phyloP scores from a whole-genome alignment of 2,329 filamentous ascomycete genomes.

The Aspergillus costaricaensis region DNA sequence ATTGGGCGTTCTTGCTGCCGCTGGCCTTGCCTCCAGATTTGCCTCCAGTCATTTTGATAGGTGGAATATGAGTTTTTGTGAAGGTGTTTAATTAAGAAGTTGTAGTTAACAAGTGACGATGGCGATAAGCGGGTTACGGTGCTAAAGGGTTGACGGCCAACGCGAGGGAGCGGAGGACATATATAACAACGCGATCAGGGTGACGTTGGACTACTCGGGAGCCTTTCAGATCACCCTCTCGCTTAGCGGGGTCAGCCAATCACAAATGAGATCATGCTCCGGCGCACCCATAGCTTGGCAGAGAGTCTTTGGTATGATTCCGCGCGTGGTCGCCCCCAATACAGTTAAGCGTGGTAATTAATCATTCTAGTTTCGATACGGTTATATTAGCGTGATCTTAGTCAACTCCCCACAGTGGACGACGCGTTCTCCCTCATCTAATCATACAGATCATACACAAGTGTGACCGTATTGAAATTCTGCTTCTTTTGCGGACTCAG shows the following conservation, averaged over 20 bases:
- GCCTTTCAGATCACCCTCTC: slow-evolving; percentile 50
- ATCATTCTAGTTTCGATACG: slow-evolving; percentile 24
- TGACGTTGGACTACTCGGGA: slow-evolving; percentile 46
- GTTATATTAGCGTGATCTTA: slow-evolving; percentile 20
- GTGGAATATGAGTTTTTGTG: slow-evolving; percentile 21
- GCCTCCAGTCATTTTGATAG: slow-evolving; percentile 97
- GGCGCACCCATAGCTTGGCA: slow-evolving; percentile 19
- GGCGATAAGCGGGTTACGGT: slow-evolving; percentile 26
- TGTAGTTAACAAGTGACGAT: slow-evolving; percentile 1
- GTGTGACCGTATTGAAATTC: slow-evolving; percentile 50
- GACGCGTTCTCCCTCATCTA: slow-evolving; percentile 32
- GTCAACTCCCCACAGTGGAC: slow-evolving; percentile 8
- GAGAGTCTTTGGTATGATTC: slow-evolving; percentile 18
- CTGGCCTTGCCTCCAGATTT: slow-evolving; percentile 99
- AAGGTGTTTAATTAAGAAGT: slow-evolving; percentile 9
- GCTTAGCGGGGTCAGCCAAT: slow-evolving; percentile 47
- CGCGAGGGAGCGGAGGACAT: slow-evolving; percentile 39
- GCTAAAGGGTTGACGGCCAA: slow-evolving; percentile 32
- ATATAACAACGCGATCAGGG: slow-evolving; percentile 48
- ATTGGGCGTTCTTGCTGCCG: slow-evolving; percentile 98
- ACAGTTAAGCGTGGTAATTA: slow-evolving; percentile 31
- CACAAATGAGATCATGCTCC: slow-evolving; percentile 37
- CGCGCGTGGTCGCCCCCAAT: slow-evolving; percentile 25
- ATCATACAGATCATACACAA: slow-evolving; percentile 51
- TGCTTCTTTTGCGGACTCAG: slow-evolving; percentile 43